phyloP scores from a whole-genome alignment of 1,284 basidiomycete genomes.

The Heterobasidion irregulare region DNA sequence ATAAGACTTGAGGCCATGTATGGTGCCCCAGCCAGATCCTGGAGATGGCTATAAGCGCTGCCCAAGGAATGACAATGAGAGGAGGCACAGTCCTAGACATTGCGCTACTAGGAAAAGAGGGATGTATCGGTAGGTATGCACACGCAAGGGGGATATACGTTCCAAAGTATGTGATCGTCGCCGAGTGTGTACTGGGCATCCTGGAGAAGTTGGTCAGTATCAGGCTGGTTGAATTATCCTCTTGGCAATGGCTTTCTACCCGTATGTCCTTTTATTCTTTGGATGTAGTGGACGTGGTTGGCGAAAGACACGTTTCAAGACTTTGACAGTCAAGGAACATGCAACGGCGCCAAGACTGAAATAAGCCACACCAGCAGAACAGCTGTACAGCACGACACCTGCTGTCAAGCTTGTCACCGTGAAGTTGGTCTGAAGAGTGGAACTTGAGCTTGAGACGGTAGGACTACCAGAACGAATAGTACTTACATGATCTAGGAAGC shows the following conservation, averaged over 20 bases:
- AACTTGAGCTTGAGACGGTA: neutral
- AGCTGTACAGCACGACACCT: conserved; percentile 51
- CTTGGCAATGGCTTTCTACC: conserved; percentile 32
- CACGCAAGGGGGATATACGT: conserved; percentile 59
- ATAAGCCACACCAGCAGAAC: conserved; percentile 61
- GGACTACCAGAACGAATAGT: neutral
- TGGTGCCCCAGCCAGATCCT: conserved; percentile 80
- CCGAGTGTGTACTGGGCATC: conserved; percentile 88
- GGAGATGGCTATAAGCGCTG: conserved; percentile 49
- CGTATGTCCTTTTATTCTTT: conserved; percentile 48
- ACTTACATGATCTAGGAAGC: neutral
- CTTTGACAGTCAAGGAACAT: conserved; percentile 60
- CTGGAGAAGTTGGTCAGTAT: conserved; percentile 17
- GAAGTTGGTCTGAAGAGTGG: conserved; percentile 20
- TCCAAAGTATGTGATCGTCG: conserved; percentile 65
- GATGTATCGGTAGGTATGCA: conserved; percentile 40
- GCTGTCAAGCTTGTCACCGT: conserved; percentile 53
- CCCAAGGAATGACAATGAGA: conserved; percentile 45
- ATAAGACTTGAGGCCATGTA: conserved; percentile 65
- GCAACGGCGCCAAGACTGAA: conserved; percentile 57
- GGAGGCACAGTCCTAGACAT: conserved; percentile 32
- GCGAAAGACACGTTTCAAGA: conserved; percentile 57
- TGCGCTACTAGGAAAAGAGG: conserved; percentile 30
- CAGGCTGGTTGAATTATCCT: neutral
- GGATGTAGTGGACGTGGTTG: conserved; percentile 60